These are phyloP conservation scores for Amanita rubescens DNA, from an alignment of 768 basidiomycete species.

Conservation along the genomic window DNA sequence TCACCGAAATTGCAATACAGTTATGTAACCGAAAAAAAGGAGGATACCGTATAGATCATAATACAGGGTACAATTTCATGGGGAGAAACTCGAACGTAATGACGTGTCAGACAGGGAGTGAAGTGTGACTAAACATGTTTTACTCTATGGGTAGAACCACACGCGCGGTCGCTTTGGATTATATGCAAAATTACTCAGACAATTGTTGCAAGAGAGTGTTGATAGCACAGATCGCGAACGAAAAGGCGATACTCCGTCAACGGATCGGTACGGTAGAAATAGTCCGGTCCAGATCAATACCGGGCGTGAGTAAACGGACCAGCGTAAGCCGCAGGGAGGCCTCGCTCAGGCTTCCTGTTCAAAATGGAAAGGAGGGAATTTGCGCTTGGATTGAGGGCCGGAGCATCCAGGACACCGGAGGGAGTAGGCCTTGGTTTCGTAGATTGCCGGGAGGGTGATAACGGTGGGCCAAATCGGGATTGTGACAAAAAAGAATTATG, in stretches of 20 bases:
- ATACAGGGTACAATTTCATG: slow-evolving; percentile 8
- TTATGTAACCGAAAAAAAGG: neutral
- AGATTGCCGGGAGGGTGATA: neutral
- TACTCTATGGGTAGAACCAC: slow-evolving; percentile 2
- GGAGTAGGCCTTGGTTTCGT: neutral
- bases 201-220: slow-evolving; percentile 3
- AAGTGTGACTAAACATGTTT: neutral
- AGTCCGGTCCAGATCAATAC: neutral
- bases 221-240: neutral
- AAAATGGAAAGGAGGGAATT: slow-evolving; percentile 11
- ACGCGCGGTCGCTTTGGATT: neutral
- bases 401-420: neutral
- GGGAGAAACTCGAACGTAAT: neutral
- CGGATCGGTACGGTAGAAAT: neutral
- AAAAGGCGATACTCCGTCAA: neutral
- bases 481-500: neutral
- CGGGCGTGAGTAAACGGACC: neutral
- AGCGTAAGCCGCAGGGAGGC: neutral
- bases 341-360: slow-evolving; percentile 3
- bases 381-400: slow-evolving; percentile 3
- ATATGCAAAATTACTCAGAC: slow-evolving; percentile 2
- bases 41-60: neutral
- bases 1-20: neutral
- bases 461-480: neutral
- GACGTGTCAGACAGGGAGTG: neutral